Evolutionary conservation across 495 filamentous ascomycete genomes (phyloP).

Genomic region (Neurospora sp.): DNA sequence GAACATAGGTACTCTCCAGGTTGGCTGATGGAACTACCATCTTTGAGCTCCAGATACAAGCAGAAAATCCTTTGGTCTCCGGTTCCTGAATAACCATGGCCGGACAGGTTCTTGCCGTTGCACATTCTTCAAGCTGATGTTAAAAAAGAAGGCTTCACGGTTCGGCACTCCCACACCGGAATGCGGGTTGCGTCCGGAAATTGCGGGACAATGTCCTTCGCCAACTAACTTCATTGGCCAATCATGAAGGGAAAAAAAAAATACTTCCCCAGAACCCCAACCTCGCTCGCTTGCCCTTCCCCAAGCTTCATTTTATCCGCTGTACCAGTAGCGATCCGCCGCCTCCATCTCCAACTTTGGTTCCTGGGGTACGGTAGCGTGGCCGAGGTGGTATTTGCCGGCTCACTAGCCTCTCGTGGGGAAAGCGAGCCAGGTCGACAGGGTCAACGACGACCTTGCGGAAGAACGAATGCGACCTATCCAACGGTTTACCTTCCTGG

Average conservation of each 20-base stretch:
- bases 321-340: background rate
- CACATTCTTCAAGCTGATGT: background rate
- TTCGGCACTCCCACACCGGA: background rate
- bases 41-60: background rate
- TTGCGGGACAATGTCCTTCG: background rate
- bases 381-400: background rate
- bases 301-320: background rate
- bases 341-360: background rate
- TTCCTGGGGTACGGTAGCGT: background rate
- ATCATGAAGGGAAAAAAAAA: background rate
- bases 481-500: constrained; percentile 5
- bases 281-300: background rate
- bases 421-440: background rate
- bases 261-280: background rate
- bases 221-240: background rate
- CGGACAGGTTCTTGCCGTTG: background rate
- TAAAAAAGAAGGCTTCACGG: background rate
- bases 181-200: background rate
- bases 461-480: constrained; percentile 8
- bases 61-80: background rate
- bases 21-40: background rate
- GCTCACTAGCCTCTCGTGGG: background rate
- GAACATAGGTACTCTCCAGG: background rate
- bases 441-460: constrained; percentile 3
- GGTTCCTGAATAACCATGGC: background rate